Conservation (phyloP, 148 eudicot species). For the Rhododendron molle region DNA sequence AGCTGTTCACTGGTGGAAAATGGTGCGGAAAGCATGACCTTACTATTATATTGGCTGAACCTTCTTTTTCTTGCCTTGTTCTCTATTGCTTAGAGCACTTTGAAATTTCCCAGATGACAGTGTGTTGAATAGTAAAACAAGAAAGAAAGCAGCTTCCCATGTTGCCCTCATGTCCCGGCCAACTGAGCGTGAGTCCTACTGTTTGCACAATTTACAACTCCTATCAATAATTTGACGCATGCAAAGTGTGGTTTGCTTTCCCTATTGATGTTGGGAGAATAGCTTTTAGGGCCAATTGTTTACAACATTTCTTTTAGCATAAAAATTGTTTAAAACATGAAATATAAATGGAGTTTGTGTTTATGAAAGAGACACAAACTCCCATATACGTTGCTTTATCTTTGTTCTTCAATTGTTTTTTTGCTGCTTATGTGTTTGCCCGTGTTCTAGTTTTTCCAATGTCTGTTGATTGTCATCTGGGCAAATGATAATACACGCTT, state of each 20-base stretch:
- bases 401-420: not conserved
- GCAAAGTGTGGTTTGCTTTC: not conserved
- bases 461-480: not conserved
- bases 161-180: conserved; percentile 57
- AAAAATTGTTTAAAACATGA: not conserved
- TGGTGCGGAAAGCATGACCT: conserved; percentile 21
- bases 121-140: conserved; percentile 12
- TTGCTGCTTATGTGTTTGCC: not conserved
- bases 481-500: no score
- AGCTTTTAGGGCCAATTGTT: not conserved
- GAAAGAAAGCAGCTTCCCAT: conserved; percentile 44
- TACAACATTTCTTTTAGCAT: not conserved
- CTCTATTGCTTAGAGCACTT: conserved; percentile 15
- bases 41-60: not conserved
- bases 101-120: conserved; percentile 37
- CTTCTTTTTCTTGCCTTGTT: not conserved
- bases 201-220: not conserved
- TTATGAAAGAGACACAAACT: not conserved
- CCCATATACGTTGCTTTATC: not conserved
- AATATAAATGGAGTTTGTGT: not conserved
- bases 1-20: conserved; percentile 33
- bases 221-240: not conserved
- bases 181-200: conserved; percentile 76
- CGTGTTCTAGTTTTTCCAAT: not conserved
- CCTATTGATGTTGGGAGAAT: not conserved